phyloP scores from a whole-genome alignment of 2,329 filamentous ascomycete genomes.

The Botrytis tulipae region DNA sequence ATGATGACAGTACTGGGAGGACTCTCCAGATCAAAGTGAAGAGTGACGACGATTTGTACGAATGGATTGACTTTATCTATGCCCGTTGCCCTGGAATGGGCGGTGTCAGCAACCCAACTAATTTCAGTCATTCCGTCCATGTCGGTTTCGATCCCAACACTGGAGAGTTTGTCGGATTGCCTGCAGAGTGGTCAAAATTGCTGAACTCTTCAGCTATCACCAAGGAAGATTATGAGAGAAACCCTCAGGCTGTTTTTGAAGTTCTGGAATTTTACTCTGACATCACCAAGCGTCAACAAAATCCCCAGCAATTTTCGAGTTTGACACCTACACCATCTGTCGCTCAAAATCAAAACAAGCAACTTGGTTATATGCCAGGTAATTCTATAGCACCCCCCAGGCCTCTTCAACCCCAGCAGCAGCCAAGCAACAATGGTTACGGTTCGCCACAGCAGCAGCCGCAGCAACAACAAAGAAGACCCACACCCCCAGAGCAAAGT shows the following conservation, averaged over 20 bases:
- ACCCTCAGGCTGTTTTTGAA: conserved; percentile 81
- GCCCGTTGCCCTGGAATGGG: conserved; percentile 96
- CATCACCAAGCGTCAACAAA: conserved; percentile 72
- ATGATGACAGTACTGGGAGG: conserved; percentile 72
- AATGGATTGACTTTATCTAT: conserved; percentile 98
- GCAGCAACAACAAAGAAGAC: conserved; percentile 40
- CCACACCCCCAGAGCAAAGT: conserved; percentile 47
- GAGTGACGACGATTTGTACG: conserved; percentile 93
- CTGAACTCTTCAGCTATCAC: conserved; percentile 95
- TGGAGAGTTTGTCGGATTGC: conserved; percentile 90
- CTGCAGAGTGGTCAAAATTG: conserved; percentile 95
- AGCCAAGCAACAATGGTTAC: conserved; percentile 43
- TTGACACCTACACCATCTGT: conserved; percentile 64
- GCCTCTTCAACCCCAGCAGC: conserved; percentile 51
- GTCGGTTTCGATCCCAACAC: conserved; percentile 96
- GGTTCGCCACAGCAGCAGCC: conserved; percentile 32
- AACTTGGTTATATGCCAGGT: conserved; percentile 54
- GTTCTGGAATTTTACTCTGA: conserved; percentile 84
- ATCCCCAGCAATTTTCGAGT: conserved; percentile 66
- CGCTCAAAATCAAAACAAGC: conserved; percentile 57
- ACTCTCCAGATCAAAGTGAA: conserved; percentile 92
- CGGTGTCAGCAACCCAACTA: conserved; percentile 96
- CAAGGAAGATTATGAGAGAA: conserved; percentile 97
- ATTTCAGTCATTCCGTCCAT: conserved; percentile 95
- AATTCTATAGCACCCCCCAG: conserved; percentile 66